These are phyloP conservation scores for Pseudozyma hubeiensis DNA, from an alignment of 1,284 basidiomycete species.

Conservation along the genomic window DNA sequence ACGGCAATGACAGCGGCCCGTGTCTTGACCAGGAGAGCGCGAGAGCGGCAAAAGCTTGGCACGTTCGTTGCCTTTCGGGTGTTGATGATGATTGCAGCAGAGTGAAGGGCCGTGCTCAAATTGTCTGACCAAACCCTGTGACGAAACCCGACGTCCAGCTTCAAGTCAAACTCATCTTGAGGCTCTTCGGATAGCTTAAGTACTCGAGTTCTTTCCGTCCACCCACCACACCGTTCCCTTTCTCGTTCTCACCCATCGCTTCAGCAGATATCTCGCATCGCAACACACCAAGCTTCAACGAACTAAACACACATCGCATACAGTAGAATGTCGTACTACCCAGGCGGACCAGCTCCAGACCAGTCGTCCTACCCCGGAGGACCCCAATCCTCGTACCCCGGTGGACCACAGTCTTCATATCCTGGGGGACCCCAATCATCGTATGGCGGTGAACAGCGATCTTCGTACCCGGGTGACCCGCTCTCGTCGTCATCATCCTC, in stretches of 20 bases:
- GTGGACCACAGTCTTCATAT: constrained; percentile 28
- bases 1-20: too few species aligned
- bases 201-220: too few species aligned
- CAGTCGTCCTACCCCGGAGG: constrained; percentile 22
- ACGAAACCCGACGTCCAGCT: neutral
- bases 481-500: constrained; percentile 31
- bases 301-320: too few species aligned
- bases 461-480: constrained; percentile 33
- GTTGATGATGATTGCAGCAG: too few species aligned
- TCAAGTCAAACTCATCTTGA: too few species aligned
- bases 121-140: too few species aligned
- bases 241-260: neutral
- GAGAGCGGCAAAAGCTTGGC: neutral
- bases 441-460: constrained; percentile 19
- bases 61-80: neutral
- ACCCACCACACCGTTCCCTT: neutral
- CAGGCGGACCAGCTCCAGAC: constrained; percentile 20
- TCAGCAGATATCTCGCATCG: neutral
- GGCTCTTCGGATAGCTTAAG: too few species aligned
- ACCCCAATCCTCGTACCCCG: constrained; percentile 29
- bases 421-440: constrained; percentile 27
- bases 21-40: too few species aligned
- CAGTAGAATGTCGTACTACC: constrained; percentile 24
- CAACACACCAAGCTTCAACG: neutral
- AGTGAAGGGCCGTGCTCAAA: neutral